Base-by-base conservation (phyloP, 306 rosid genomes). In the Sechiopsis laciniata region DNA sequence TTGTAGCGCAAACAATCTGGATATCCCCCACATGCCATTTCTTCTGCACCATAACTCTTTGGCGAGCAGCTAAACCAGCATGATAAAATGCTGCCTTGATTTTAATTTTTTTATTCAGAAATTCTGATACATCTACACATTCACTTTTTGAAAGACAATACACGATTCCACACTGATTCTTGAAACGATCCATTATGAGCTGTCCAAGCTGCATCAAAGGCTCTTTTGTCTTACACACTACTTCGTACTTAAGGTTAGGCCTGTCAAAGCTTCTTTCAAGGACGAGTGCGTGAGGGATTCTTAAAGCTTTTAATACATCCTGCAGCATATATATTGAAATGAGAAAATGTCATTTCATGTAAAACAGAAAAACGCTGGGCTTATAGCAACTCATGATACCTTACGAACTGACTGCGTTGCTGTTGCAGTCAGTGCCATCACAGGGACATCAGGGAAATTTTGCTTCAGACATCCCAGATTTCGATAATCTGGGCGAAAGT, bases 401-500 rank as follows among this genome's bases (percentile, higher is more conserved):
- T 82, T 62, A 15, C 94, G 98, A 76, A 94, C 96, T 45, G 95
- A 59, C 63, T 87, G 89, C 48, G 97, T 94, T 78, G 97, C 98
- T 4, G 98, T 94, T 75, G 98, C 98, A 73, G 98, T 94, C 92
- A 94, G 76, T 67, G 98, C 98, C 98, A 90, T 94, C 78, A 94
- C 82, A 19, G 97, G 96, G 64, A 94, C 88, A 81, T 80, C 78
- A 8, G 88, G 92, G 78, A 94, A 94, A 74, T 81, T 81, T 75
- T 76, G 87, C 91, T 90, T 90, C 40, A 94, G 97, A 79, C 90
- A 87, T 81, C 96, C 97, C 45, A 94, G 82, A 79, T 66, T 95
- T 32, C 92, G 85, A 83, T 90, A 94, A 83, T 94, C 98, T 75
- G 98, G 97, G 71, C 97, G 98, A 80, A 94, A 94, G 86, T 94